Percentiles rank a stretch among this genome's conserved stretches.
Conservation (phyloP, 2,329 filamentous ascomycete species). For the Cucurbitaria berberidis region DNA sequence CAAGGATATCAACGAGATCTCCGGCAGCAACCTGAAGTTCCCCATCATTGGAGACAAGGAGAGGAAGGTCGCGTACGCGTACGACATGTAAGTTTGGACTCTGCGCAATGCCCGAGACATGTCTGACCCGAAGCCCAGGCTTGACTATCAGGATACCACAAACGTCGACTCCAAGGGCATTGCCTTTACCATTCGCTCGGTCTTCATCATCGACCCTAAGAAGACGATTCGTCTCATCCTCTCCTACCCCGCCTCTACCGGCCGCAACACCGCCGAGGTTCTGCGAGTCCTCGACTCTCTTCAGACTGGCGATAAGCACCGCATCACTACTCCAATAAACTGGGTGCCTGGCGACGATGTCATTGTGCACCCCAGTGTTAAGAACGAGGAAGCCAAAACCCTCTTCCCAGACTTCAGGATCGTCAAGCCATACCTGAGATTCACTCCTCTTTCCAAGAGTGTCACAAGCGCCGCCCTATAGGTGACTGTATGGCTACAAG, state of each 20-base stretch:
- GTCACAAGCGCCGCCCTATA: conserved; percentile 56
- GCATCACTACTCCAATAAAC: conserved; percentile 67
- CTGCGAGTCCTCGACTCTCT: conserved; percentile 60
- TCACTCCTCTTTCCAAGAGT: conserved; percentile 65
- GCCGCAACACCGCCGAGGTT: conserved; percentile 61
- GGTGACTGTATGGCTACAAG: neutral
- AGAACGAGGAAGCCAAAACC: conserved; percentile 64
- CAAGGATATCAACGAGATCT: conserved; percentile 61
- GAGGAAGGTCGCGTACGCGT: conserved; percentile 58
- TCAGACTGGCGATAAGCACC: conserved; percentile 65
- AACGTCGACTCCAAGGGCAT: conserved; percentile 64
- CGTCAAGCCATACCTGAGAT: conserved; percentile 67
- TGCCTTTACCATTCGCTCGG: conserved; percentile 69
- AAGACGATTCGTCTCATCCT: conserved; percentile 69
- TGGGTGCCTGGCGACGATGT: conserved; percentile 66
- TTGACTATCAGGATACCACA: conserved; percentile 62
- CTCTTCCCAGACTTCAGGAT: conserved; percentile 66
- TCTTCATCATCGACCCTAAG: conserved; percentile 70
- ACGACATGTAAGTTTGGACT: conserved; percentile 53
- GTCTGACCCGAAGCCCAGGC: conserved; percentile 40
- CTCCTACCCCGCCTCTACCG: conserved; percentile 67
- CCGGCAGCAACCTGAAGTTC: conserved; percentile 55
- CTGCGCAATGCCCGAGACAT: conserved; percentile 9
- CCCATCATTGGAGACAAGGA: conserved; percentile 62
- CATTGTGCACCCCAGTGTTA: conserved; percentile 65